Base-by-base conservation (phyloP, 768 basidiomycete species). In the Nevesoporus exiguus region DNA sequence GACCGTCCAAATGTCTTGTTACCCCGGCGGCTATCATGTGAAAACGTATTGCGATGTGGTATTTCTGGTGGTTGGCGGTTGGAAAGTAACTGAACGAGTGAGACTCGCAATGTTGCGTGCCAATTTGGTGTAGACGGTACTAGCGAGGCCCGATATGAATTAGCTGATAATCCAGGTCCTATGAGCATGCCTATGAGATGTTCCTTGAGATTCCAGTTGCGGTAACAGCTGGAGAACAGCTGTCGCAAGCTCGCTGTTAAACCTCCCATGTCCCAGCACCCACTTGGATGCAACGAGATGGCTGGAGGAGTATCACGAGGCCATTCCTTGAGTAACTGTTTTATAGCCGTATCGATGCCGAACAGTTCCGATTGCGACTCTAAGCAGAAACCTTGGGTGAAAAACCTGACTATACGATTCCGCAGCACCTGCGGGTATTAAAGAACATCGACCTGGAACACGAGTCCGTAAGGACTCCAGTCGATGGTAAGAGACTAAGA, bases 211-310 rank as follows among this genome's bases (percentile, higher is more conserved):
- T 21, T 3, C 21, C 7, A 30, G 24, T 63, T 63, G 24, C 45
- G 52, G 34, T 44, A 48, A 36, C 58, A 58, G 45, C 62, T 64
- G 1, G 36, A 19, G 27, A 62, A 65, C 27, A 62, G 9, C 19
- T 1, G 30, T 22, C 7, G 21, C 13, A 59, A 24, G 15, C 40
- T 41, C 15, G 50, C 1, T 3, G 24, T 30, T 5, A 65, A 31
- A 15, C n/a, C 8, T 9, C 4, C 6, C 25, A 57, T 8, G 24
- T 60, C 37, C 25, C 49, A 54, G 5, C 0, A 46, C 25, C 4
- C 5, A 1, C n/a, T n/a, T n/a, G 25, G 11, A 21, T 50, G 15
- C 21, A 54, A 24, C 5, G 48, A 36, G 30, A 17, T 9, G 1
- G 13, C 39, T n/a, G 49, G 37, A 30, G 54, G 51, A 11, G 19